Percentiles rank a stretch among this genome's conserved stretches.
Conservation (phyloP, 192 early-diverging fungal genomes). For the Spizellomyces sp. region DNA sequence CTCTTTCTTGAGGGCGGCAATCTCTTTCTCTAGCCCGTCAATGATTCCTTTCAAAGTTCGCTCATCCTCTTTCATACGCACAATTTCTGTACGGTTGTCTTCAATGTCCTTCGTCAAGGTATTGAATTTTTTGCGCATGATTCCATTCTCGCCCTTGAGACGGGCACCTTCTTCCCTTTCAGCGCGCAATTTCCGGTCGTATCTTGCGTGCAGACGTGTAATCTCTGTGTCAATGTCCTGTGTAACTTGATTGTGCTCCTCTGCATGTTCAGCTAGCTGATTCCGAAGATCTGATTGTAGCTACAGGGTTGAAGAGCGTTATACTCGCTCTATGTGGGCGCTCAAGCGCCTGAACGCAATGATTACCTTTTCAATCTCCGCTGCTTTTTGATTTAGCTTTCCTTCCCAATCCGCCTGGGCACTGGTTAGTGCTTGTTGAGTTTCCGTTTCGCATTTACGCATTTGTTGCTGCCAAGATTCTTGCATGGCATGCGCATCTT, state of each 20-base stretch:
- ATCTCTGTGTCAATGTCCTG: constrained; percentile 60
- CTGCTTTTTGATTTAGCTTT: constrained; percentile 37
- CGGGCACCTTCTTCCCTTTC: constrained; percentile 57
- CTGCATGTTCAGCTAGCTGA: constrained; percentile 47
- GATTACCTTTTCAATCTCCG: constrained; percentile 51
- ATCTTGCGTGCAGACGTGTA: constrained; percentile 33
- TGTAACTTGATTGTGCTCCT: constrained; percentile 45
- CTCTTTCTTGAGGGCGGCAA: constrained; percentile 53
- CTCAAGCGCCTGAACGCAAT: not conserved
- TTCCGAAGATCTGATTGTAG: constrained; percentile 44
- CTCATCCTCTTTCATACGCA: constrained; percentile 50
- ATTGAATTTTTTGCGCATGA: constrained; percentile 68
- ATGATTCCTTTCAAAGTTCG: constrained; percentile 51
- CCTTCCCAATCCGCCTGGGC: constrained; percentile 49
- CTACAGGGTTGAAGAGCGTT: constrained; percentile 26
- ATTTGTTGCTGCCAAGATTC: constrained; percentile 51
- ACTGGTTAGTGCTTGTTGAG: constrained; percentile 33
- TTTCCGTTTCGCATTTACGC: constrained; percentile 37
- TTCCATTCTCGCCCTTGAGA: constrained; percentile 64
- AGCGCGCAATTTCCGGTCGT: constrained; percentile 47
- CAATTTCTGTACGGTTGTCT: constrained; percentile 49
- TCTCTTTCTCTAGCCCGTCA: constrained; percentile 53
- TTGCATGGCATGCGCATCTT: constrained; percentile 38
- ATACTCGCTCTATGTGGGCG: not conserved
- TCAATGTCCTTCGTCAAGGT: constrained; percentile 64